These are phyloP conservation scores for Niveomyces coronatus DNA, from an alignment of 2,329 filamentous ascomycete species.

Conservation along the genomic window DNA sequence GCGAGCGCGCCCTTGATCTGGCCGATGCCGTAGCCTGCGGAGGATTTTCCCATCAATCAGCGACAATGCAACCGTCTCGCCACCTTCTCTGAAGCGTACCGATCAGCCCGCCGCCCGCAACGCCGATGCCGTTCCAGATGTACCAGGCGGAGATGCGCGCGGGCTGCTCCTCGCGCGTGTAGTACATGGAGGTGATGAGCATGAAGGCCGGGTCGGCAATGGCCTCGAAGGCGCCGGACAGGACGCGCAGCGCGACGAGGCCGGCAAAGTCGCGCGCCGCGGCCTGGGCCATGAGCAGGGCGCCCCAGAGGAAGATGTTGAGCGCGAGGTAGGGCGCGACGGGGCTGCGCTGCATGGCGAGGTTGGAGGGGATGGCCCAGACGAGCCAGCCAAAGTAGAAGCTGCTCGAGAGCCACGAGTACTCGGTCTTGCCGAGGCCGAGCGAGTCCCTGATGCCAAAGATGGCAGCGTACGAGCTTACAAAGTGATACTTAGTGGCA, in stretches of 20 bases:
- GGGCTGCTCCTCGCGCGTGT: conserved; percentile 52
- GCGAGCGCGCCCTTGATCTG: conserved; percentile 45
- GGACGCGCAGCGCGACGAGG: conserved; percentile 43
- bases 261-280: conserved; percentile 45
- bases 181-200: conserved; percentile 56
- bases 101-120: conserved; percentile 43
- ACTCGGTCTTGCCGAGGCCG: conserved; percentile 44
- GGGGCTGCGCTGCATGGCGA: conserved; percentile 22
- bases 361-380: conserved; percentile 24
- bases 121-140: conserved; percentile 47
- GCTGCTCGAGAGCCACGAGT: conserved; percentile 32
- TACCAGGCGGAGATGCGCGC: conserved; percentile 50
- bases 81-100: conserved; percentile 14
- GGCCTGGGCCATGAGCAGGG: conserved; percentile 37
- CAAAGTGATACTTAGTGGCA: neutral
- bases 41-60: no score
- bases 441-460: conserved; percentile 53
- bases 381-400: conserved; percentile 30
- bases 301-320: conserved; percentile 48
- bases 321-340: conserved; percentile 27
- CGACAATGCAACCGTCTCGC: no score
- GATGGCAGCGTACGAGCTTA: conserved; percentile 51
- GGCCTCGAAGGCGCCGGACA: conserved; percentile 57
- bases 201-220: conserved; percentile 41
- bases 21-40: conserved; percentile 44